Evolutionary conservation across 2,329 filamentous ascomycete genomes (phyloP).

Genomic region (Cordyceps farinosa): DNA sequence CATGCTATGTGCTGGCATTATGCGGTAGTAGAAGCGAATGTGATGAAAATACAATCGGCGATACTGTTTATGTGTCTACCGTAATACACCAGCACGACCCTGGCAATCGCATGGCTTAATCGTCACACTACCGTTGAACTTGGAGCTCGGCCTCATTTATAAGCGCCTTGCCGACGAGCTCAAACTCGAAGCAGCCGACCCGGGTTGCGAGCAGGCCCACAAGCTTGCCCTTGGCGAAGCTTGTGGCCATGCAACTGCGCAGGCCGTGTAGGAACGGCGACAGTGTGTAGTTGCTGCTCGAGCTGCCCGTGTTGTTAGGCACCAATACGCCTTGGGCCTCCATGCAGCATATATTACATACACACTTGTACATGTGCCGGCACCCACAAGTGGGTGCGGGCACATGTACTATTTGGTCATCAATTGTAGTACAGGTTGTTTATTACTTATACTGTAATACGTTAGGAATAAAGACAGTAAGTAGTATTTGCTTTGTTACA

Average conservation of each 20-base stretch:
- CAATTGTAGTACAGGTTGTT: too few species aligned
- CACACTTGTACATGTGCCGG: too few species aligned
- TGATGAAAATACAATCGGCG: too few species aligned
- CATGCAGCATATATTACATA: too few species aligned
- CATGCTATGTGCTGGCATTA: too few species aligned
- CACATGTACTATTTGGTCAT: too few species aligned
- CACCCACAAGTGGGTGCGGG: too few species aligned
- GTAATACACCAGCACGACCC: slow-evolving; percentile 59
- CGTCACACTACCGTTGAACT: slow-evolving; percentile 68
- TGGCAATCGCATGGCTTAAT: slow-evolving; percentile 68
- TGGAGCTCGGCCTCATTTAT: slow-evolving; percentile 62
- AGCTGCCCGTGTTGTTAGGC: slow-evolving; percentile 52
- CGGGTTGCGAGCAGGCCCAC: slow-evolving; percentile 75
- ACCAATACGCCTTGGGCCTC: slow-evolving; percentile 5
- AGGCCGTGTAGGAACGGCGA: slow-evolving; percentile 85
- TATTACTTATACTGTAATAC: too few species aligned
- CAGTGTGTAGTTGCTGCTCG: slow-evolving; percentile 71
- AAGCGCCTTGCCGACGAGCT: slow-evolving; percentile 53
- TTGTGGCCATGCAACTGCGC: slow-evolving; percentile 76
- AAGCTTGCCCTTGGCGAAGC: slow-evolving; percentile 80
- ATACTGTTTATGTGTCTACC: too few species aligned
- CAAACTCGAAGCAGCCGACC: slow-evolving; percentile 70
- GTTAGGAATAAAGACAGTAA: too few species aligned
- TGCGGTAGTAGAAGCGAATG: too few species aligned
- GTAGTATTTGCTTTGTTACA: too few species aligned